Evolutionary conservation across 306 rosid genomes (phyloP), one percentile per base, ranked within the genome.

Genomic region (Acmispon strigosus): DNA sequence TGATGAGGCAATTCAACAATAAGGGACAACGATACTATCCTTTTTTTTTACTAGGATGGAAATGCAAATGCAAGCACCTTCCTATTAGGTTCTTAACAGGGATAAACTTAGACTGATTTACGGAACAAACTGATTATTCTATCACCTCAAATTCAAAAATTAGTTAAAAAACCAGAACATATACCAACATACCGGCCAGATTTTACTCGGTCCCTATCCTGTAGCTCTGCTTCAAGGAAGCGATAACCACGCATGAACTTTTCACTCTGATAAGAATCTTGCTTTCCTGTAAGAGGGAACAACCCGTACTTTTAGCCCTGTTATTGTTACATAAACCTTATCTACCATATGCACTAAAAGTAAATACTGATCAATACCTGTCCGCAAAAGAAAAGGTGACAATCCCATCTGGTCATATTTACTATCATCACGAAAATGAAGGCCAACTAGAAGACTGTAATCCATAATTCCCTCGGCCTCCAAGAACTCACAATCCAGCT

Each of bases 401-500:
- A 91, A 15, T 32, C 96, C 96, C 85, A 91, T 89, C 71, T 95
- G 88, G 66, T 91, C 99, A 36, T 77, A 85, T 14, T 77, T 82
- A 55, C 80, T 89, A 58, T 90, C 91, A 39, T 91, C 92, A 1
- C 96, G 96, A 55, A 95, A 91, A 70, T 95, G 99, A 76, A 95
- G 86, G 32, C 99, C 99, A 60, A 95, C 92, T 73, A 95, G 69
- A 63, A 95, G 92, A 84, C 99, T 95, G 75, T 95, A 95, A 85
- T 95, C 99, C 99, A 95, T 95, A 66, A 95, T 95, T 78, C 97
- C 81, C 70, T 83, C 97, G 0, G 97, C 88, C 79, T 95, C 96
- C 86, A 95, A 81, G 84, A 95, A 95, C 79, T 87, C 92, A 3
- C 97, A 95, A 71, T 95, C 99, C 41, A 83, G 86, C 32, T 89